These are phyloP conservation scores for Fusarium xyrophilum DNA, from an alignment of 2,329 filamentous ascomycete genomes.

Conservation along the genomic window DNA sequence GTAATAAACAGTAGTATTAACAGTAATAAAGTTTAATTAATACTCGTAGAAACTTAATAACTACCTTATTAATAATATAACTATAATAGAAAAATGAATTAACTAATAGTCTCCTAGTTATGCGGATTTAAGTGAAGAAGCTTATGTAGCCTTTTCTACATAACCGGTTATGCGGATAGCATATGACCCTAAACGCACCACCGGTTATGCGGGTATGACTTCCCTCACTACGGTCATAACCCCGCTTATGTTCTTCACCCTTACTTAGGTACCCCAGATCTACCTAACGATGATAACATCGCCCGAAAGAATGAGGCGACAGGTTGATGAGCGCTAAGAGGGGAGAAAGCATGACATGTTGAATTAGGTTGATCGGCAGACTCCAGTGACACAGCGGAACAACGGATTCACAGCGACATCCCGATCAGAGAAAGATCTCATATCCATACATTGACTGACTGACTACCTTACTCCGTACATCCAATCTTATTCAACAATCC, in stretches of 20 bases:
- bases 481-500: slow-evolving; percentile 1
- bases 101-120: too few relatives aligned
- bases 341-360: slow-evolving; percentile 35
- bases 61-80: too few relatives aligned
- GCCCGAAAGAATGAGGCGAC: slow-evolving; percentile 24
- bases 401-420: slow-evolving; percentile 8
- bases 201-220: too few relatives aligned
- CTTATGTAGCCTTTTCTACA: too few relatives aligned
- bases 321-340: slow-evolving; percentile 14
- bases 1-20: too few relatives aligned
- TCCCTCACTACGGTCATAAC: slow-evolving; percentile 25
- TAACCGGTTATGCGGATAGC: too few relatives aligned
- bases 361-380: slow-evolving; percentile 28
- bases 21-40: too few relatives aligned
- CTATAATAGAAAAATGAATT: too few relatives aligned
- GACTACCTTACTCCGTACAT: neutral
- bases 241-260: slow-evolving; percentile 22
- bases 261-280: slow-evolving; percentile 11
- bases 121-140: too few relatives aligned
- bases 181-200: too few relatives aligned
- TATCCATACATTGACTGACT: neutral
- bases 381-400: slow-evolving; percentile 1
- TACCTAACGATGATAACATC: slow-evolving; percentile 33
- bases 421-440: neutral
- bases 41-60: too few relatives aligned